Evolutionary conservation across 371 early-diverging fungal species (phyloP).

Genomic region (Zopfochytrium polystomum): DNA sequence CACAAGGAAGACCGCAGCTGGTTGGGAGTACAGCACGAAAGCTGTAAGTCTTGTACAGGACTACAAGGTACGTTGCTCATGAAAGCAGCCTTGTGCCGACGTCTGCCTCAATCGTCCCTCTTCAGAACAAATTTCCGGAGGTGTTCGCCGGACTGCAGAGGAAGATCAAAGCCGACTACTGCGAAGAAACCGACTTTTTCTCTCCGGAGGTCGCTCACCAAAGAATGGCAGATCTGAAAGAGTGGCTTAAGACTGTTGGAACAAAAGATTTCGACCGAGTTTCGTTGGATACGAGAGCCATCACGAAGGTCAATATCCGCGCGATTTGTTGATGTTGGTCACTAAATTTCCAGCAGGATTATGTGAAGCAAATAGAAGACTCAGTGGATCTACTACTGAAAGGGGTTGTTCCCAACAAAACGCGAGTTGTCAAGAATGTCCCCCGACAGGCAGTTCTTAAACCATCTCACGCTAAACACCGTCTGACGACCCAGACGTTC

Average conservation of each 20-base stretch:
- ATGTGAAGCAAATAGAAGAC: no score
- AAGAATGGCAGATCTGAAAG: conserved; percentile 54
- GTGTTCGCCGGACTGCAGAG: conserved; percentile 64
- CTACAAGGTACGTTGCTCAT: conserved; percentile 51
- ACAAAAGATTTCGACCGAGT: conserved; percentile 66
- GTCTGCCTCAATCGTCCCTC: background rate
- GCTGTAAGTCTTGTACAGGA: conserved; percentile 69
- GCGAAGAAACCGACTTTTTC: conserved; percentile 58
- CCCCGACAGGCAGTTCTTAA: conserved; percentile 69
- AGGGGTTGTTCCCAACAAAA: conserved; percentile 32
- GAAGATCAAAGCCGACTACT: conserved; percentile 46
- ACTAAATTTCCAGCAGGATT: no score
- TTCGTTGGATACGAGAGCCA: conserved; percentile 60
- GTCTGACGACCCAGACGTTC: conserved; percentile 73
- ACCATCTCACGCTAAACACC: conserved; percentile 69
- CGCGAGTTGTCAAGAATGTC: conserved; percentile 59
- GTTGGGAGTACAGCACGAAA: conserved; percentile 82
- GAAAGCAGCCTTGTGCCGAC: background rate
- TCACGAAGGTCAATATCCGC: conserved; percentile 61
- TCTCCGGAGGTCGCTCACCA: conserved; percentile 42
- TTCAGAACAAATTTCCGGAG: conserved; percentile 51
- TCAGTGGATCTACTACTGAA: conserved; percentile 41
- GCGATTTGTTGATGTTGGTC: no score
- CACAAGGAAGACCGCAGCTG: conserved; percentile 66
- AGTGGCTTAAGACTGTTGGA: conserved; percentile 63